phyloP scores from a whole-genome alignment of 345 rosid genomes.

The Hypericum perforatum region DNA sequence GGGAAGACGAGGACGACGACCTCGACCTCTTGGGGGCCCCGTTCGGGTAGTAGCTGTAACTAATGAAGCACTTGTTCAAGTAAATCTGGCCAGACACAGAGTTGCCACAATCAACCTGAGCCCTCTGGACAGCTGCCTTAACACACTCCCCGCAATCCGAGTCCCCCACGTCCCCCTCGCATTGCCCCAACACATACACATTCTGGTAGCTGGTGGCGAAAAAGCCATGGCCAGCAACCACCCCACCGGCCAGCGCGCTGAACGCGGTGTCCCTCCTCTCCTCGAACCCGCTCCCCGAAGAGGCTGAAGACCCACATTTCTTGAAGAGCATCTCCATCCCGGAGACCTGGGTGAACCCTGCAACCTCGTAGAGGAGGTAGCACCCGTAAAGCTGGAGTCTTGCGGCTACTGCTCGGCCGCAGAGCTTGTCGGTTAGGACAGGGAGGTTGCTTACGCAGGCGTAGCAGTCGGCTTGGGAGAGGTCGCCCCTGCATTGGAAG shows the following conservation, averaged over 20 bases:
- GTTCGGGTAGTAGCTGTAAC: constrained; percentile 70
- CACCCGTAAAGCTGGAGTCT: constrained; percentile 66
- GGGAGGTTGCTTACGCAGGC: constrained; percentile 52
- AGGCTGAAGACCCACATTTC: constrained; percentile 42
- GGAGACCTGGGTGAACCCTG: constrained; percentile 44
- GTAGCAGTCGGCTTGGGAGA: constrained; percentile 38
- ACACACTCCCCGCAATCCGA: constrained; percentile 57
- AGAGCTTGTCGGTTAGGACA: constrained; percentile 36
- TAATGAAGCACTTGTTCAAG: constrained; percentile 65
- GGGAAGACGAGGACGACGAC: too few relatives aligned
- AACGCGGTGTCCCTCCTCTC: constrained; percentile 42
- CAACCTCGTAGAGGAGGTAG: constrained; percentile 48
- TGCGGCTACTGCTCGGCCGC: constrained; percentile 50
- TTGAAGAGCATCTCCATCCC: constrained; percentile 42
- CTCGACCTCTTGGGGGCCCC: constrained; percentile 38
- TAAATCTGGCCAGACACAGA: constrained; percentile 62
- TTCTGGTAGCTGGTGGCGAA: constrained; percentile 45
- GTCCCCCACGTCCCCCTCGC: constrained; percentile 64
- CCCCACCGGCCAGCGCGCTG: constrained; percentile 34
- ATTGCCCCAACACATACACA: constrained; percentile 58
- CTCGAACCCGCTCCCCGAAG: constrained; percentile 27
- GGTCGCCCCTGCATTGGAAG: constrained; percentile 89
- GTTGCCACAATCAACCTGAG: constrained; percentile 46
- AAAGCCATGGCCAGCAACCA: constrained; percentile 25
- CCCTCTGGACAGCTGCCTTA: constrained; percentile 44